Evolutionary conservation across 1,139 yeast genomes (phyloP), one percentile per base, ranked within the genome.

Genomic region (Yamadazyma oceani): DNA sequence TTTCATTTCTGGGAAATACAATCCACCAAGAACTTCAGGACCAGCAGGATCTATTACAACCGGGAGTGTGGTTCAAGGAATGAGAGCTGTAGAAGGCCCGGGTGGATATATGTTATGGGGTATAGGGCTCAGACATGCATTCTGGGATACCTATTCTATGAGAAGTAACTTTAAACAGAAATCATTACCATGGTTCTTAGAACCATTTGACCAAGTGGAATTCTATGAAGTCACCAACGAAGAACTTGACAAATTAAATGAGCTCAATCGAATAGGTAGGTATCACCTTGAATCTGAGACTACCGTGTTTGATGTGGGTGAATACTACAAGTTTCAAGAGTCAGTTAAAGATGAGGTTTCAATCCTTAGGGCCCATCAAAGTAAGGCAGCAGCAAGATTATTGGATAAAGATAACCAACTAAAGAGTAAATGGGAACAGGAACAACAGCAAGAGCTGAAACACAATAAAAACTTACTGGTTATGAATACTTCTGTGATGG

Each of bases 161-260:
- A 23, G 41, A 24, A 16, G 16, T 13, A 36, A 38, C 19, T 36
- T 38, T 26, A 4, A 17, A 13, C 53, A 54, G 28, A 63, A 59
- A 37, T 76, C 74, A 40, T 67, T 80, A 40, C 96, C 95, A 37
- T 87, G 96, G 96, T 65, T 87, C 50, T 69, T 87, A 51, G 66
- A 80, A 11, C 90, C 90, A 48, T 87, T 87, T 53, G 96, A 87
- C 57, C 92, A 85, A 64, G 80, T 87, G 46, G 92, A 38, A 26
- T 35, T 38, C 19, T 38, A 31, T 31, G 41, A 38, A 17, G 41
- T 29, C 2, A 85, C 79, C 17, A 96, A 87, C 57, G 80, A 70
- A 24, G 90, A 84, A 54, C 67, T 87, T 16, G 92, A 86, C 46
- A 58, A 52, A 42, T 69, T 74, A 51, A 73, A 80, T 14, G 87